Base-by-base conservation (phyloP, 768 basidiomycete genomes). In the Amanita pseudoporphyria region DNA sequence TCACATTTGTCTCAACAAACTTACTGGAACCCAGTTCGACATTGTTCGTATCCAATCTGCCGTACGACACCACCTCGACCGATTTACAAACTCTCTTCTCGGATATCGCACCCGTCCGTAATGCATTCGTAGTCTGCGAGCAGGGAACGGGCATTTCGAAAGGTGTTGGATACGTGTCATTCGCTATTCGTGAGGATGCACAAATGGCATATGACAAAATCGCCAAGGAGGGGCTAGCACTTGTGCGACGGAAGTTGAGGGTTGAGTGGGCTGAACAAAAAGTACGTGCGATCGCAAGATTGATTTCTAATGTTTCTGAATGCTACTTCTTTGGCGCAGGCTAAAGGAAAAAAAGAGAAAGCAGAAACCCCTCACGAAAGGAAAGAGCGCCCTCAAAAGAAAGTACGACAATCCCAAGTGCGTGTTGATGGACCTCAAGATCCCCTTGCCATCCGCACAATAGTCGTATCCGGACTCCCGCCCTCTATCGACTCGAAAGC, bases 131-230 rank as follows among this genome's bases (percentile, higher is more conserved):
- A 6, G 96, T 97, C 16, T 79, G 82, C 10, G 84, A 93, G 48
- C 81, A 77, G 6, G 84, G 76, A 30, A 77, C 79, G 1, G 80
- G 81, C 14, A 68, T 78, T 4, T 93, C 91, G 1, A 96, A 97
- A 62, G 95, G 95, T 54, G 93, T 98, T 18, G 96, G 96, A 53
- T 98, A 96, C 61, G 90, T 97, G 54, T 84, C 90, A 0, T 98
- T 95, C 65, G 81, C 92, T 0, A 72, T 91, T 49, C 79, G 76
- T 49, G 89, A 96, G 58, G 96, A 98, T 65, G 95, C 93, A 6
- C 77, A 89, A 58, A 62, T 72, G 31, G 84, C 84, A 2, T 79
- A 82, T 48, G 75, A 80, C 44, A 76, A 78, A 38, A 74, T 88
- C 45, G 69, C 76, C 30, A 71, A 77, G 51, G 77, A 86, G 37